Base-by-base conservation (phyloP, 139 green algal species). In the Zygnema circumcarinatum region DNA sequence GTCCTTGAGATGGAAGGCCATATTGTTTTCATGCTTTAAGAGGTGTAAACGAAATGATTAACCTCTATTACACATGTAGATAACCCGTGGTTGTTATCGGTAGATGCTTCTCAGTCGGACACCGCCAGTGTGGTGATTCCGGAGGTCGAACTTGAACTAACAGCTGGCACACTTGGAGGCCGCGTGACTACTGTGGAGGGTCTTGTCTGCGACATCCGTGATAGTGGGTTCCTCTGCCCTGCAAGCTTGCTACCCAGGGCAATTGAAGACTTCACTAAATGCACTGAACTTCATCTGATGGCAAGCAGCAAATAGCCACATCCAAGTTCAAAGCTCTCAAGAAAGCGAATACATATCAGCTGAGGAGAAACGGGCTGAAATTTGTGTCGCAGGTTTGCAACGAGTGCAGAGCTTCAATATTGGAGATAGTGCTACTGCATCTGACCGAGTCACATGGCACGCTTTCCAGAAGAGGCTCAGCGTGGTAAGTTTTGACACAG, bases 161-260 rank as follows among this genome's bases (percentile, higher is more conserved):
- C 75, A 33, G 81, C 91, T 42, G 93, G 93, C 31, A 91, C 90
- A 0, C 78, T 95, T 74, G 91, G 91, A 33, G 90, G 92, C n/a
- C 79, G 93, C 38, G 90, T 95, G 25, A 95, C 93, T 2, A 96
- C 93, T 2, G 91, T 95, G 38, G 93, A 94, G 38, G 88, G 89
- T 39, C 88, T 95, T 21, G 38, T 94, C 25, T 29, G 33, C 36
- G 79, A 73, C 1, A 92, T 93, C 40, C 35, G 73, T 22, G 76
- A 92, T 2, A 86, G 84, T 86, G 32, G 25, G 75, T 62, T 35
- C 11, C 21, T 25, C 35, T 42, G 69, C 69, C 69, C 16, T 16
- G 35, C 35, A 39, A 78, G 7, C 11, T 78, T 72, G 29, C 56
- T 72, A 72, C 29, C 29, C 29, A 29, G 29, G 56, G 56, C 56